Evolutionary conservation across 768 basidiomycete genomes (phyloP), one percentile per base, ranked within the genome.

Genomic region (Hericium coralloides): DNA sequence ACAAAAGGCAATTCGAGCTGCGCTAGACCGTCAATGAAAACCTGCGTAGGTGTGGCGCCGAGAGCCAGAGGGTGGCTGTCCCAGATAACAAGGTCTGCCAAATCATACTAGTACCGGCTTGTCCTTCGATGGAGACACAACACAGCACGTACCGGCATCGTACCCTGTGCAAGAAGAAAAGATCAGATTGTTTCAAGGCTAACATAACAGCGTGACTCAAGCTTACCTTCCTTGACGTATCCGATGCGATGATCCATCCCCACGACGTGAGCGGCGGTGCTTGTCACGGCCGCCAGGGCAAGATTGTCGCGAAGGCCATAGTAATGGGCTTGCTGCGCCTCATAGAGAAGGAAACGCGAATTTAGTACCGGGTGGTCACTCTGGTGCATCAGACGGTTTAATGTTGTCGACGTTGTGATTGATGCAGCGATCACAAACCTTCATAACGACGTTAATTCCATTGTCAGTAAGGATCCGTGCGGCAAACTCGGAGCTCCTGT

Each of bases 11-110:
- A n/a, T 72, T 68, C 49, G 74, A 88, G 75, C 64, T 95, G 92
- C 3, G 82, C 66, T 57, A 92, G 83, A 2, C 92, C 92, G 67
- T 97, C 93, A 61, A 95, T 89, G 76, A 85, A 95, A 25, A 92
- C 89, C 64, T 93, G 90, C 3, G 73, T 69, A 0, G 92, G 92
- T 1, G 89, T 92, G 0, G 91, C 85, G 20, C 90, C 91, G 3
- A 93, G 74, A 0, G 79, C 65, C 23, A 95, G 76, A 0, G 91
- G 92, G 67, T 92, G 89, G 4, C 80, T 81, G 58, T 89, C 85
- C 86, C 87, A 89, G 12, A 79, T 67, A n/a, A 80, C 77, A 22
- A 79, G 45, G 63, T 81, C 73, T 74, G 55, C 3, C 26, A 22
- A 48, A 5, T 49, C 38, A 54, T 18, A 49, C 58, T 22, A 25